Evolutionary conservation across 1,139 yeast species (phyloP).

Genomic region (Ogataea hybrid): DNA sequence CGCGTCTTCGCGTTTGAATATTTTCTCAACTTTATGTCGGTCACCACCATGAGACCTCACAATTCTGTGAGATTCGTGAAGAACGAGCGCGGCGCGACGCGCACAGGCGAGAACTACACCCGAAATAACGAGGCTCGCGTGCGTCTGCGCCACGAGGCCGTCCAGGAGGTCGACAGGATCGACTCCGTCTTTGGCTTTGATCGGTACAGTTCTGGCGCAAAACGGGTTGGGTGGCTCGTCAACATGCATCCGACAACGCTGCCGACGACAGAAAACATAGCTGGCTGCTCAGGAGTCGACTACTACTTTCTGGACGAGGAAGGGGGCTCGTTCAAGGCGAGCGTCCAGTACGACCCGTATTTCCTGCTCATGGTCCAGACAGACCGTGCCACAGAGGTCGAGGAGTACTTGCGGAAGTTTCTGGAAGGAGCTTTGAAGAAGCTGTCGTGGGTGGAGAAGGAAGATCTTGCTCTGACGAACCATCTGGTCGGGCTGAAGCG

Average conservation of each 20-base stretch:
- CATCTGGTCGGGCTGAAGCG: slow-evolving; percentile 79
- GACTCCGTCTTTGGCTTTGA: slow-evolving; percentile 86
- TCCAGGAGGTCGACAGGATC: slow-evolving; percentile 56
- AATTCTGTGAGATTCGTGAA: slow-evolving; percentile 56
- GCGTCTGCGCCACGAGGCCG: slow-evolving; percentile 38
- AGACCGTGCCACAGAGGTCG: slow-evolving; percentile 77
- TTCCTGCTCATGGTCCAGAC: slow-evolving; percentile 69
- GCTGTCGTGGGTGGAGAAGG: slow-evolving; percentile 58
- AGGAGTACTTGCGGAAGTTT: slow-evolving; percentile 71
- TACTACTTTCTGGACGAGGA: slow-evolving; percentile 96
- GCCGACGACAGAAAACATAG: slow-evolving; percentile 50
- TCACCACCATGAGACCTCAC: slow-evolving; percentile 45
- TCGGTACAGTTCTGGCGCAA: slow-evolving; percentile 69
- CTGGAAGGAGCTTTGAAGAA: slow-evolving; percentile 64
- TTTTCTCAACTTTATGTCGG: slow-evolving; percentile 15
- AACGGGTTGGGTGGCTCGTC: slow-evolving; percentile 80
- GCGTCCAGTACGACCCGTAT: slow-evolving; percentile 84
- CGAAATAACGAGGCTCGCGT: slow-evolving; percentile 14
- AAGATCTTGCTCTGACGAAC: slow-evolving; percentile 77
- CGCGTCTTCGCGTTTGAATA: slow-evolving; percentile 10
- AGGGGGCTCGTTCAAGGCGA: slow-evolving; percentile 92
- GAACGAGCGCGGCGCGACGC: slow-evolving; percentile 30
- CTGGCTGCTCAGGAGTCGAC: slow-evolving; percentile 86
- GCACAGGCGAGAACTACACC: slow-evolving; percentile 8
- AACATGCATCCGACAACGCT: slow-evolving; percentile 75